Evolutionary conservation across 1,284 basidiomycete species (phyloP).

Genomic region (Ceratobasidium sp.): DNA sequence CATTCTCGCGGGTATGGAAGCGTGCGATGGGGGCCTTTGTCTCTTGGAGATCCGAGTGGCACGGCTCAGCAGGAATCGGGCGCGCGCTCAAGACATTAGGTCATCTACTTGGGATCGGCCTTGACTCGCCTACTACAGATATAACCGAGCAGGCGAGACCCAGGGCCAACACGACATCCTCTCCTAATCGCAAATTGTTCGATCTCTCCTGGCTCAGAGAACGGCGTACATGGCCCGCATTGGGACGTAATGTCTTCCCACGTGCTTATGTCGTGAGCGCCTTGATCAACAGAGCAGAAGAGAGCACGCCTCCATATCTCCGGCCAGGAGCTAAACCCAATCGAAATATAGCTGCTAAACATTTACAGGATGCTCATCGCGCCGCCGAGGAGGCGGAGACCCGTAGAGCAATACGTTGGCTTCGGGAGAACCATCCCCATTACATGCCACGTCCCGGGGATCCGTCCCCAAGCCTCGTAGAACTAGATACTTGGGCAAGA

Average conservation of each 20-base stretch:
- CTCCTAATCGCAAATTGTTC: constrained; percentile 17
- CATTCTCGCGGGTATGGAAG: constrained; percentile 41
- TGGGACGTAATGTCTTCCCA: constrained; percentile 36
- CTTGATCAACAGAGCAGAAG: constrained; percentile 31
- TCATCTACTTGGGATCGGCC: constrained; percentile 15
- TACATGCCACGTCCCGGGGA: constrained; percentile 28
- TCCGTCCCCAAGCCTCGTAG: constrained; percentile 10
- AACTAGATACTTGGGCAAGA: constrained; percentile 5
- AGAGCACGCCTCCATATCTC: constrained; percentile 25
- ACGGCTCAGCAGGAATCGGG: constrained; percentile 36
- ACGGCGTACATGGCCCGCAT: constrained; percentile 21
- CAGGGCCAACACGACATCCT: neutral
- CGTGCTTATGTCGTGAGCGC: constrained; percentile 18
- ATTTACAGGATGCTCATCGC: constrained; percentile 29
- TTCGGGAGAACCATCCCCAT: constrained; percentile 21
- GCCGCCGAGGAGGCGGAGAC: constrained; percentile 21
- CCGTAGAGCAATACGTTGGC: constrained; percentile 10
- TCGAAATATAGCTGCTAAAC: constrained; percentile 14
- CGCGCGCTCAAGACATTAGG: constrained; percentile 34
- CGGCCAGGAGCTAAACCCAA: constrained; percentile 28
- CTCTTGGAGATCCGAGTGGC: constrained; percentile 26
- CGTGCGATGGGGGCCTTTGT: constrained; percentile 32
- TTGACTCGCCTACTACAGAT: neutral
- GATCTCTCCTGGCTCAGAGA: constrained; percentile 32
- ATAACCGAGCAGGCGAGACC: neutral